Evolutionary conservation across 768 basidiomycete species (phyloP).

Genomic region (Gyrodon lividus): DNA sequence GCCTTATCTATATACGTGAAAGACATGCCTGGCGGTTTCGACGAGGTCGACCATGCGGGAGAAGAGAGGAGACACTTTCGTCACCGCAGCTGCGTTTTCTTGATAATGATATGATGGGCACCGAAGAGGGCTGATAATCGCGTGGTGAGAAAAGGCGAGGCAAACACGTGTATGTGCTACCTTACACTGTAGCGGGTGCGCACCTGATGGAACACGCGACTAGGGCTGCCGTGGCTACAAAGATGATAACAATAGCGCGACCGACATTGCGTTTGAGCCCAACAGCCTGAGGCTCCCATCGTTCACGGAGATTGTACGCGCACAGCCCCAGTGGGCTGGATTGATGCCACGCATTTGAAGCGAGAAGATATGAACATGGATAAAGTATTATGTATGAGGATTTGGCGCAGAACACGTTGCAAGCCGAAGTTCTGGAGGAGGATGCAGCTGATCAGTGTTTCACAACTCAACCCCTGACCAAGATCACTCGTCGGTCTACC

Average conservation of each 20-base stretch:
- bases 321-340: constrained; percentile 16
- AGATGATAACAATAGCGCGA: constrained; percentile 14
- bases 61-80: constrained; percentile 24
- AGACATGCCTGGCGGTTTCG: constrained; percentile 35
- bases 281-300: background rate
- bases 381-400: too few species aligned
- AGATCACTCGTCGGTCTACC: too few species aligned
- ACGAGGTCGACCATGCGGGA: constrained; percentile 32
- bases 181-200: constrained; percentile 1
- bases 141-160: constrained; percentile 30
- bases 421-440: too few species aligned
- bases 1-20: constrained; percentile 30
- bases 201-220: constrained; percentile 12
- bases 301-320: constrained; percentile 22
- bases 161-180: constrained; percentile 28
- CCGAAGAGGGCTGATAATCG: constrained; percentile 34
- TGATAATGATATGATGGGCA: constrained; percentile 32
- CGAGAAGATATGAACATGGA: constrained; percentile 4
- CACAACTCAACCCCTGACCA: too few species aligned
- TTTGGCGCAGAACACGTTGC: too few species aligned
- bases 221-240: background rate
- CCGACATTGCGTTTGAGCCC: background rate
- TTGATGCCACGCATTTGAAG: constrained; percentile 1
- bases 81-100: constrained; percentile 17
- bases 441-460: too few species aligned